Evolutionary conservation across 805 yeast species (phyloP).

Genomic region (Tetrapisispora fleetii): DNA sequence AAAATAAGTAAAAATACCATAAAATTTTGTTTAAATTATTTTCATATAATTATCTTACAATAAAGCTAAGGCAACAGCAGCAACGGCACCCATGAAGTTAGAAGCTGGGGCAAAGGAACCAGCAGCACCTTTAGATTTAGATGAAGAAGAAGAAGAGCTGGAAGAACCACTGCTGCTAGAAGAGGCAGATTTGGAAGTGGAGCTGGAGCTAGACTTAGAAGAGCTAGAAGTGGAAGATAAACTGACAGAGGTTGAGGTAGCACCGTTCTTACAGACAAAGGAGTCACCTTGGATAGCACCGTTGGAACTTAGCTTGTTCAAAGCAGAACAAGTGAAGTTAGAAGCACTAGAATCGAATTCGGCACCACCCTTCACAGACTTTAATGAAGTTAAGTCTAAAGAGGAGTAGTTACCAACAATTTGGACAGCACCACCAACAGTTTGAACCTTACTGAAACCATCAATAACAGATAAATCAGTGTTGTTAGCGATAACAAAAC

Average conservation of each 20-base stretch:
- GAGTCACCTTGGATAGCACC: constrained; percentile 89
- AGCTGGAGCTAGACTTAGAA: constrained; percentile 14
- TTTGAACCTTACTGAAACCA: constrained; percentile 63
- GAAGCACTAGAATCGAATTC: constrained; percentile 58
- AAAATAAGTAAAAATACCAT: background rate
- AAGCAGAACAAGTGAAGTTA: constrained; percentile 71
- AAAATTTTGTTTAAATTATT: no score
- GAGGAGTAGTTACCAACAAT: constrained; percentile 71
- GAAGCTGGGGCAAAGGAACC: constrained; percentile 2
- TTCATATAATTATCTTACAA: constrained; percentile 27
- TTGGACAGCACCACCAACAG: constrained; percentile 83
- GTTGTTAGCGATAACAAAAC: constrained; percentile 84
- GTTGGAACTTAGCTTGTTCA: constrained; percentile 58
- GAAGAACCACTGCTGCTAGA: constrained; percentile 5
- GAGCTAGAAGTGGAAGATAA: constrained; percentile 25
- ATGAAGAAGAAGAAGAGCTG: background rate
- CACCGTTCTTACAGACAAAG: constrained; percentile 63
- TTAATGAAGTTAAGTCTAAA: constrained; percentile 65
- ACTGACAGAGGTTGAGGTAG: constrained; percentile 38
- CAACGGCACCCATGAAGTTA: constrained; percentile 39
- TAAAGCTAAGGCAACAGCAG: constrained; percentile 42
- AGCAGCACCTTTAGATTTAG: background rate
- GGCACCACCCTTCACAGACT: constrained; percentile 88
- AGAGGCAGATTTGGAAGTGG: constrained; percentile 18
- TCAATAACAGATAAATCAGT: constrained; percentile 51